phyloP scores from a whole-genome alignment of 208 protist genomes.

The Trichomonas tenax region DNA sequence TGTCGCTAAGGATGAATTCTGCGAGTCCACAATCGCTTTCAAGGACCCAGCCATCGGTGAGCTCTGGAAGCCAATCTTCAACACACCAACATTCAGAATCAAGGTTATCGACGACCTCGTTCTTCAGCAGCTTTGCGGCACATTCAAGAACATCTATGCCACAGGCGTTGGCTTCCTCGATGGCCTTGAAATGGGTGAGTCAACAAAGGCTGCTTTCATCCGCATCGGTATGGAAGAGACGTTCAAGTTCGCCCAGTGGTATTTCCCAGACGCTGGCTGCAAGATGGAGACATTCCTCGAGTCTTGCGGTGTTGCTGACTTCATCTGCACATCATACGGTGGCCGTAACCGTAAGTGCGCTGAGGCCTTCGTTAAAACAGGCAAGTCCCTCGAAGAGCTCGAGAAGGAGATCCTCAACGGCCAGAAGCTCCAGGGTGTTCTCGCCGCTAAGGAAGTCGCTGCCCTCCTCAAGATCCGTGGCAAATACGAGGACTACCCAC shows the following conservation, averaged over 20 bases:
- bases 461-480: background rate
- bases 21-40: background rate
- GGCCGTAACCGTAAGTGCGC: slow-evolving; percentile 47
- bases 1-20: slow-evolving; percentile 11
- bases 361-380: slow-evolving; percentile 39
- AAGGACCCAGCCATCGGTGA: slow-evolving; percentile 28
- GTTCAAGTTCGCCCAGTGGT: background rate
- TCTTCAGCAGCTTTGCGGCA: background rate
- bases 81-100: background rate
- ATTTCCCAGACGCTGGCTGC: background rate
- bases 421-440: slow-evolving; percentile 50
- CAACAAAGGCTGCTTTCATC: slow-evolving; percentile 40
- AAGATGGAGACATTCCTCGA: slow-evolving; percentile 33
- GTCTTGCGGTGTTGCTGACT: slow-evolving; percentile 33
- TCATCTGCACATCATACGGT: slow-evolving; percentile 42
- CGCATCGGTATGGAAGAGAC: slow-evolving; percentile 34
- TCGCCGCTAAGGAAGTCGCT: slow-evolving; percentile 43
- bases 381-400: slow-evolving; percentile 38
- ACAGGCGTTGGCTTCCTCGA: slow-evolving; percentile 31
- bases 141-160: slow-evolving; percentile 40
- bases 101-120: slow-evolving; percentile 21
- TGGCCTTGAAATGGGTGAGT: slow-evolving; percentile 28
- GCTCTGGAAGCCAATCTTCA: background rate
- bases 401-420: slow-evolving; percentile 46
- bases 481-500: background rate